These are phyloP conservation scores for Sporisorium exsertum DNA, from an alignment of 1,284 basidiomycete genomes.

Conservation along the genomic window DNA sequence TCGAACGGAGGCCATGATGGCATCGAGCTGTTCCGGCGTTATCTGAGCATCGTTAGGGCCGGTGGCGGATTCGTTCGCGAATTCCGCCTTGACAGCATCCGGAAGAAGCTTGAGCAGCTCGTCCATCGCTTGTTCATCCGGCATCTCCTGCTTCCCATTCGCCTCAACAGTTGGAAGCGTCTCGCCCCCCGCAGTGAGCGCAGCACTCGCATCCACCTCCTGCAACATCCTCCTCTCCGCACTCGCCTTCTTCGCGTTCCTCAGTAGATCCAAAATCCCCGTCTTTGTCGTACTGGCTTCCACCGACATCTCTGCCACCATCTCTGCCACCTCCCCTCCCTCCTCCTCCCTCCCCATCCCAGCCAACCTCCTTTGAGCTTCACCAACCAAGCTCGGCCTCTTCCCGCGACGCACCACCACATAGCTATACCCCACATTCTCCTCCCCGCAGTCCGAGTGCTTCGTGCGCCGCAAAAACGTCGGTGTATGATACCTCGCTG, in stretches of 20 bases:
- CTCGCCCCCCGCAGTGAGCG: not conserved
- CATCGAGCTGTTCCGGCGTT: conserved; percentile 37
- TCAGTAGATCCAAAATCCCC: conserved; percentile 56
- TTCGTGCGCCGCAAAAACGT: conserved; percentile 86
- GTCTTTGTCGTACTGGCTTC: conserved; percentile 41
- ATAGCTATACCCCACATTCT: conserved; percentile 89
- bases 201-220: conserved; percentile 27
- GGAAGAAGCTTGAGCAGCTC: conserved; percentile 50
- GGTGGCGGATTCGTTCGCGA: not conserved
- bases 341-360: not conserved
- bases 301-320: conserved; percentile 12
- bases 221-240: conserved; percentile 24
- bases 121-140: conserved; percentile 39
- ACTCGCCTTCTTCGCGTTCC: conserved; percentile 27
- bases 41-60: not conserved
- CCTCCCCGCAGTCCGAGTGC: conserved; percentile 83
- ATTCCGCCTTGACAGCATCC: conserved; percentile 37
- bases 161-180: not conserved
- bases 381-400: conserved; percentile 72
- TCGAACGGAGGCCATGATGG: conserved; percentile 38
- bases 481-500: conserved; percentile 87
- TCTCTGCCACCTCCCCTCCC: not conserved
- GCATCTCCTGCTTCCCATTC: conserved; percentile 15
- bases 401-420: conserved; percentile 85
- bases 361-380: conserved; percentile 25